phyloP scores from a whole-genome alignment of 805 yeast genomes.

The Metschnikowia anglica region DNA sequence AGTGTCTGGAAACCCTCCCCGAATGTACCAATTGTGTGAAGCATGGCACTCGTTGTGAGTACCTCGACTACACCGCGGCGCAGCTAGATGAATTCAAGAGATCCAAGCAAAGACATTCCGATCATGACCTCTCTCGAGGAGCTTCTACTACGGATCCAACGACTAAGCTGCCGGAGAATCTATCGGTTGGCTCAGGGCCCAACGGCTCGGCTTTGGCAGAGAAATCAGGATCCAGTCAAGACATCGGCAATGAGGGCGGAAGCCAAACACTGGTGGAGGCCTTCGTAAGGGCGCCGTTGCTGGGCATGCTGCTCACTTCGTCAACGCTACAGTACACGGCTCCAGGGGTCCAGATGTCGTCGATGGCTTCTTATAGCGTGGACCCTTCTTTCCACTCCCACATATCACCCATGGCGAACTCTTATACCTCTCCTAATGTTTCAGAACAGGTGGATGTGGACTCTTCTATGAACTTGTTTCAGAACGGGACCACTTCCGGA shows the following conservation, averaged over 20 bases:
- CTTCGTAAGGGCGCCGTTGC: background rate
- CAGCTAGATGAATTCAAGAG: conserved; percentile 30
- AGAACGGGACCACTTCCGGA: background rate
- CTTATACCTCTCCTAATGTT: background rate
- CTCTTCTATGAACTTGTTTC: background rate
- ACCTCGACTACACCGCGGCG: conserved; percentile 34
- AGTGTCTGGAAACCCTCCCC: conserved; percentile 37
- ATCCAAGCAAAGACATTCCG: conserved; percentile 16
- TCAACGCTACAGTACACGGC: conserved; percentile 4
- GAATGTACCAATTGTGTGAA: conserved; percentile 40
- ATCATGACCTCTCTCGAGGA: background rate
- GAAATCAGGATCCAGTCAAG: background rate
- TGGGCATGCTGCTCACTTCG: background rate
- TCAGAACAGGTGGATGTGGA: background rate
- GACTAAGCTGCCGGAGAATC: conserved; percentile 5
- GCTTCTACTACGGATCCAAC: background rate
- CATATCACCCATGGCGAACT: background rate
- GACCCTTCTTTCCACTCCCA: background rate
- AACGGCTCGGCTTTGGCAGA: background rate
- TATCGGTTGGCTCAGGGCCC: conserved; percentile 1
- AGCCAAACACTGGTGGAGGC: background rate
- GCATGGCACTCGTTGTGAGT: conserved; percentile 41
- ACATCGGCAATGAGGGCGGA: too few relatives aligned
- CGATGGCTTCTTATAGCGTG: background rate
- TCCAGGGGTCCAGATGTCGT: background rate